phyloP scores from a whole-genome alignment of 2,329 filamentous ascomycete genomes.

The Scedosporium apiospermum region DNA sequence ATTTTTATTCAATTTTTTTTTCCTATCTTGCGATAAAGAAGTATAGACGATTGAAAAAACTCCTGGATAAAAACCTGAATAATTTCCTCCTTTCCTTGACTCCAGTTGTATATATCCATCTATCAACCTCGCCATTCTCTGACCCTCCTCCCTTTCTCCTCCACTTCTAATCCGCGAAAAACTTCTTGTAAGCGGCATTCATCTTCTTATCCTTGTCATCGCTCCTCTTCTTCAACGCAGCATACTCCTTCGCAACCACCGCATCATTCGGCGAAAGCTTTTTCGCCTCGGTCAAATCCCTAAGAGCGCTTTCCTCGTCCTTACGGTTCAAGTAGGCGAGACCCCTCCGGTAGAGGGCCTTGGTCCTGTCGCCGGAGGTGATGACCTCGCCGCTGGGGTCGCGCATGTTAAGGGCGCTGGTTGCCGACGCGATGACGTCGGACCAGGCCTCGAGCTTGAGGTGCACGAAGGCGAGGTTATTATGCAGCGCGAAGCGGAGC shows the following conservation, averaged over 20 bases:
- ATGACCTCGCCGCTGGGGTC: conserved; percentile 27
- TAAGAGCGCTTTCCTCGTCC: conserved; percentile 74
- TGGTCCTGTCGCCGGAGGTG: conserved; percentile 71
- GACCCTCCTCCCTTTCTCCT: not conserved
- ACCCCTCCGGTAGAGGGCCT: conserved; percentile 78
- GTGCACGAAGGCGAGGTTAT: conserved; percentile 77
- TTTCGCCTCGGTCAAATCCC: conserved; percentile 66
- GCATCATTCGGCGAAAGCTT: conserved; percentile 66
- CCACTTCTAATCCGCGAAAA: conserved; percentile 49
- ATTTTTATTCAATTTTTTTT: not conserved
- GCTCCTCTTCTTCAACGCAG: conserved; percentile 66
- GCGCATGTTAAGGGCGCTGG: conserved; percentile 58
- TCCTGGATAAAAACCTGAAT: not conserved
- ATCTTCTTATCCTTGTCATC: conserved; percentile 72
- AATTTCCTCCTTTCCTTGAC: not conserved
- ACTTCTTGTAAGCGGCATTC: conserved; percentile 87
- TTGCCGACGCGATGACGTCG: conserved; percentile 61
- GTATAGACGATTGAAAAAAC: not conserved
- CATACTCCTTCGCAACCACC: conserved; percentile 65
- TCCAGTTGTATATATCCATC: not conserved
- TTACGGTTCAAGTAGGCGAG: conserved; percentile 66
- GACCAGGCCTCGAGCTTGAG: conserved; percentile 67
- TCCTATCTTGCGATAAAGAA: conserved; percentile 8
- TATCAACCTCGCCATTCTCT: not conserved
- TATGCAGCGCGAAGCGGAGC: conserved; percentile 78